These are phyloP conservation scores for Haberlea rhodopensis DNA, from an alignment of 257 asterid species.

Conservation along the genomic window DNA sequence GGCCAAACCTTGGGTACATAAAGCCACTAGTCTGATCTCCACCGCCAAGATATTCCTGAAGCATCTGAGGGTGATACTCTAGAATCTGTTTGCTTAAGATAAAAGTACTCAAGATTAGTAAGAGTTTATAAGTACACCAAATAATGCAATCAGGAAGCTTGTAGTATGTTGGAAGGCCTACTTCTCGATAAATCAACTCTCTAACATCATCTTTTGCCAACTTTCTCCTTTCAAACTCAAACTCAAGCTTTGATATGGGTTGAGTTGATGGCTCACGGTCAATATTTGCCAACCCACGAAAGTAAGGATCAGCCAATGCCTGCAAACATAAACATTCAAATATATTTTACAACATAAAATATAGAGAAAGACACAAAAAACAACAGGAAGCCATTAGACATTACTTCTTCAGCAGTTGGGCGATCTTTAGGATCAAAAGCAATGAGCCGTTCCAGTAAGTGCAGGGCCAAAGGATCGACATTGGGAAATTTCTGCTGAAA, in stretches of 20 bases:
- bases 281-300: constrained; percentile 63
- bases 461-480: constrained; percentile 79
- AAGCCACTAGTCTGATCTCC: constrained; percentile 97
- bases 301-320: constrained; percentile 85
- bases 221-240: constrained; percentile 91
- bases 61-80: constrained; percentile 99
- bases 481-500: constrained; percentile 68
- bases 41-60: constrained; percentile 78
- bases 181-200: constrained; percentile 82
- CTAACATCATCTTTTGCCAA: constrained; percentile 88
- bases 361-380: constrained; percentile 5
- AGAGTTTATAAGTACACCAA: constrained; percentile 7
- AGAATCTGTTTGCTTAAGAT: constrained; percentile 58
- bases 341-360: neutral
- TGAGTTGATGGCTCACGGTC: constrained; percentile 85
- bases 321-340: constrained; percentile 34
- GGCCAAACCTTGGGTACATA: constrained; percentile 91
- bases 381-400: constrained; percentile 6
- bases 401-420: constrained; percentile 91
- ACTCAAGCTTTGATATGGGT: constrained; percentile 91
- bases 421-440: constrained; percentile 96
- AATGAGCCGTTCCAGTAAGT: constrained; percentile 66
- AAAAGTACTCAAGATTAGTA: constrained; percentile 19
- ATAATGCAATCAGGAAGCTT: constrained; percentile 27
- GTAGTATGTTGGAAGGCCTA: constrained; percentile 22